Conservation (phyloP, 371 early-diverging fungal genomes). For the Mortierella sp. region DNA sequence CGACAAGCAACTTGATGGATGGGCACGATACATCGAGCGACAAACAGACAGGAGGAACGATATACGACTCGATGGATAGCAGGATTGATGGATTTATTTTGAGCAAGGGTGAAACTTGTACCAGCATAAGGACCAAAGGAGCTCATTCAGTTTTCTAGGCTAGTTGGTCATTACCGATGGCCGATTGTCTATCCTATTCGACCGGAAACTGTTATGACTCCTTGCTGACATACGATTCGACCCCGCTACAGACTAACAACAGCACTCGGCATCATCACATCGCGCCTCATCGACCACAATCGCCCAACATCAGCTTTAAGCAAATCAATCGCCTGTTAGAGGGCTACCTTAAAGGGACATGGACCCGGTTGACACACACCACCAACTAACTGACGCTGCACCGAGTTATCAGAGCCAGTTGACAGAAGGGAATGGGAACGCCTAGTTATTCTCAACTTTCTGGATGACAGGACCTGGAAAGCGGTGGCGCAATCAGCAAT, state of each 20-base stretch:
- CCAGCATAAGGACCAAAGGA: background rate
- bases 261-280: background rate
- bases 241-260: background rate
- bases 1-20: background rate
- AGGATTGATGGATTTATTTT: constrained; percentile 12
- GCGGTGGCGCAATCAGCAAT: background rate
- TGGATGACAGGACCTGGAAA: constrained; percentile 1
- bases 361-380: background rate
- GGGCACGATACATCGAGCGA: background rate
- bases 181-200: background rate
- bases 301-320: background rate
- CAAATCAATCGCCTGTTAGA: background rate
- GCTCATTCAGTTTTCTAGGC: background rate
- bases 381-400: background rate
- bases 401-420: background rate
- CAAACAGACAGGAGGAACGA: background rate
- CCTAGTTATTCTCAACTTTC: background rate
- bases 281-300: background rate
- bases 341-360: background rate
- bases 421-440: background rate
- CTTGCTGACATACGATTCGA: background rate
- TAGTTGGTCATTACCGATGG: background rate
- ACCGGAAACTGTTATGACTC: background rate
- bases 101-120: background rate
- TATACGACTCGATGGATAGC: constrained; percentile 41